Percentiles rank a stretch among this genome's conserved stretches.
Evolutionary conservation across 305 asterid species (phyloP).

Genomic region (Fraxinus latifolia): DNA sequence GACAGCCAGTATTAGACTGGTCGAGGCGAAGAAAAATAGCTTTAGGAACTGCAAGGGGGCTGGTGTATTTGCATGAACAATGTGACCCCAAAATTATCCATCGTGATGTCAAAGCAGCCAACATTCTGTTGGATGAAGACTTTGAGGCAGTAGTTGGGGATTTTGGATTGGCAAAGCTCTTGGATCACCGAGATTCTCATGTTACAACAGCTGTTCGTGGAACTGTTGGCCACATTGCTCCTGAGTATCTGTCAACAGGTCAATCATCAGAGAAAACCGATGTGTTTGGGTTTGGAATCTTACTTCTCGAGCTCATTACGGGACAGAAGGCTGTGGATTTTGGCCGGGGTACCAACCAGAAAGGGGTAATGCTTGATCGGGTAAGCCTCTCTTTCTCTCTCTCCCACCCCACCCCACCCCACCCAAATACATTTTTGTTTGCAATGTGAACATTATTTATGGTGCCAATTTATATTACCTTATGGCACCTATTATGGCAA

Average conservation of each 20-base stretch:
- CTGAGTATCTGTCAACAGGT: constrained; percentile 86
- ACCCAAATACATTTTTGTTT: not conserved
- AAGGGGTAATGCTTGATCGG: constrained; percentile 87
- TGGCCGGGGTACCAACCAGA: constrained; percentile 71
- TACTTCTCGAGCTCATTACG: constrained; percentile 86
- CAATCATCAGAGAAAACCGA: constrained; percentile 98
- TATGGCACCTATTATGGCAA: not conserved
- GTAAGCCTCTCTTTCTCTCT: constrained; percentile 31
- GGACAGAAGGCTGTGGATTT: constrained; percentile 92
- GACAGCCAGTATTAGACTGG: constrained; percentile 89
- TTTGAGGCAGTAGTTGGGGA: constrained; percentile 98
- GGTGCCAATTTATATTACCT: not conserved
- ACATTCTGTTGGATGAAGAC: constrained; percentile 86
- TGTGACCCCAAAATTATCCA: constrained; percentile 94
- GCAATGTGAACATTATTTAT: not conserved
- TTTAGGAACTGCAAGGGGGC: constrained; percentile 87
- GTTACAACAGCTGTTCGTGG: constrained; percentile 98
- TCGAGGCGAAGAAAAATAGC: constrained; percentile 77
- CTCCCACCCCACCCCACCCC: not conserved
- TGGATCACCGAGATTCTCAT: constrained; percentile 88
- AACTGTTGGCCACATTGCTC: constrained; percentile 95
- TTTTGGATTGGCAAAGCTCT: constrained; percentile 89
- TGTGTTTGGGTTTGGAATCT: constrained; percentile 87
- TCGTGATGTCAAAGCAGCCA: constrained; percentile 97
- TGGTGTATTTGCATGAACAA: constrained; percentile 89